Evolutionary conservation across 2,329 filamentous ascomycete genomes (phyloP), one percentile per base, ranked within the genome.

Genomic region (Phaeoacremonium minimum): DNA sequence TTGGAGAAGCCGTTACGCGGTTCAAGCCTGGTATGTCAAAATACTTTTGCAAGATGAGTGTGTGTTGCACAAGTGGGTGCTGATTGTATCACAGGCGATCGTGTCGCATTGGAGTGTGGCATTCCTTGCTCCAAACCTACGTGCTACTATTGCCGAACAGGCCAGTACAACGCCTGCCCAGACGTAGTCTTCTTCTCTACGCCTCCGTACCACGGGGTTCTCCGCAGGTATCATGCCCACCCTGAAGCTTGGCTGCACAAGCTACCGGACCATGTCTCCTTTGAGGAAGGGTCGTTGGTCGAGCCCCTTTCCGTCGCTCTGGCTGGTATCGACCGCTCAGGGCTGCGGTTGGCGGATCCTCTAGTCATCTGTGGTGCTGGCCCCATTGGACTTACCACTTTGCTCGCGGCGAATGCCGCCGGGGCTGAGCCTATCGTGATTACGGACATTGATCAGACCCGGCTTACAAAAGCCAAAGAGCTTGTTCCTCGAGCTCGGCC

Each of bases 231-330:
- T 60, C 85, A 95, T 66, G 95, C 91, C 68, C 90, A 96, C 68
- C 90, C 87, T 2, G 88, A 89, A 15, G 73, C 84, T 33, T 96
- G 89, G 89, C 96, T 90, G 67, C 88, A 96, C 71, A 94, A 95
- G 73, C 91, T 97, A 49, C 87, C 86, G 31, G 71, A 87, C 61
- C 28, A 41, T 2, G 90, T 97, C 84, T 84, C 80, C 37, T 96
- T 81, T 56, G 91, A 96, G 67, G 80, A 94, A 55, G 91, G 91
- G 35, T 85, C 90, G 13, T 74, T 96, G 65, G 70, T 96, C 30
- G 91, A 97, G 68, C 91, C 91, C 1, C 73, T 97, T 35, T 87
- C 81, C 48, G 91, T 97, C 6, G 87, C 89, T 4, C 73, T 97
- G 28, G 90, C 90, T 4, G 89, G 86, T 8, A 78, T 97, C 64